phyloP scores from a whole-genome alignment of 345 rosid species.

The Salix purpurea region DNA sequence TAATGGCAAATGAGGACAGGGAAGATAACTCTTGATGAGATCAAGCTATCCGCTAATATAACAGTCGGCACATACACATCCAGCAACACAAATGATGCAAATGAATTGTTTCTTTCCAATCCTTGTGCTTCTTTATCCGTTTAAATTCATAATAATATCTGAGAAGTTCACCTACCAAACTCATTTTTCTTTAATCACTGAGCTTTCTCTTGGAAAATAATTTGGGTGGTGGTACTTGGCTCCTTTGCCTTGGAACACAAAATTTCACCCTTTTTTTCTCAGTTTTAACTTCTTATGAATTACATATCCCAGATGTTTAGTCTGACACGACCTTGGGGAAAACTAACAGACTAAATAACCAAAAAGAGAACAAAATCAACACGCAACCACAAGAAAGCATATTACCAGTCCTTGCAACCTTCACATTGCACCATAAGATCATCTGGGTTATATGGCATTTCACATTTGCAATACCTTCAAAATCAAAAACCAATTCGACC shows the following conservation, averaged over 20 bases:
- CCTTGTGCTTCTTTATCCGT: neutral
- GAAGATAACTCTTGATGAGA: neutral
- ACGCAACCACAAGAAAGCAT: neutral
- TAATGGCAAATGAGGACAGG: neutral
- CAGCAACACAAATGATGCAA: neutral
- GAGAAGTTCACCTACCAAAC: neutral
- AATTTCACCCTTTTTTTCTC: neutral
- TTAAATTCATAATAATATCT: neutral
- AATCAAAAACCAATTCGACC: neutral
- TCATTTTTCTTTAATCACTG: neutral
- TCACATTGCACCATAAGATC: conserved; percentile 91
- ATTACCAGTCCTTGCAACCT: conserved; percentile 90
- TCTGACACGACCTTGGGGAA: neutral
- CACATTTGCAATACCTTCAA: conserved; percentile 85
- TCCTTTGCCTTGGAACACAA: neutral
- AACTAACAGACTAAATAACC: neutral
- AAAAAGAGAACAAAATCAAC: neutral
- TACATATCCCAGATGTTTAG: neutral
- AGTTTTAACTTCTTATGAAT: neutral
- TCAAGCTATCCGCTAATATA: neutral
- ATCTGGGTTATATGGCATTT: conserved; percentile 94
- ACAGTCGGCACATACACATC: neutral
- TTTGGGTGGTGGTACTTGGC: neutral
- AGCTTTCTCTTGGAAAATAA: neutral
- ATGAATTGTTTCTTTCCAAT: neutral